Evolutionary conservation across 2,329 filamentous ascomycete species (phyloP), one percentile per base, ranked within the genome.

Genomic region (Aspergillus terreus): DNA sequence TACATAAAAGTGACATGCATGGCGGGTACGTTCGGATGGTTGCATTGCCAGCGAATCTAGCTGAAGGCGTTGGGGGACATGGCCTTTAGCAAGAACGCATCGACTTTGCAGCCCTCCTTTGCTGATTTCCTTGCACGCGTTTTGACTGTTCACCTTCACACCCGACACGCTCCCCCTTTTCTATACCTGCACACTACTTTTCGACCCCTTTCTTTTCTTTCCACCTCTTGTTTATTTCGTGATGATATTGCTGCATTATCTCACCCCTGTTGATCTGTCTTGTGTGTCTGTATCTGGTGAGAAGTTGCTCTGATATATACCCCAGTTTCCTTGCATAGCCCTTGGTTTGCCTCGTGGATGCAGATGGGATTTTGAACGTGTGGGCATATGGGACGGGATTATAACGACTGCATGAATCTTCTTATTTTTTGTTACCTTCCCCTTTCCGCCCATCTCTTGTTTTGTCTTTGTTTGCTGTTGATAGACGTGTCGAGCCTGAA

Each of bases 341-440:
- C 53, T 51, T 57, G 57, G 49, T 61, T 61, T 59, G 53, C 48
- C 52, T 58, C 54, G 43, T 47, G 44, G 52, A 56, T 52, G 50
- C 49, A 54, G 51, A 53, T 56, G 47, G 48, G 55, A 46, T 52
- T 54, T 50, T 58, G 54, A 49, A 49, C 49, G 44, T 50, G 55
- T 59, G 58, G 38, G 46, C 42, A 51, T 57, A 21, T 35, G 56
- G 51, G 52, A 53, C 32, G 54, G 54, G 56, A 52, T 53, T 56
- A 52, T 62, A 60, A 62, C 56, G 60, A 61, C 51, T 59, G 58
- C 58, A 63, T 60, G 61, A 63, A 55, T 61, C 55, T 61, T 50
- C 49, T 58, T 47, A 30, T 47, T 47, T 60, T 54, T 50, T 30
- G 27, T 30, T 9, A 30, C 44, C 14, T 46, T 35, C 21, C 23